These are phyloP conservation scores for Tricholoma matsutake DNA, from an alignment of 768 basidiomycete genomes.

Conservation along the genomic window DNA sequence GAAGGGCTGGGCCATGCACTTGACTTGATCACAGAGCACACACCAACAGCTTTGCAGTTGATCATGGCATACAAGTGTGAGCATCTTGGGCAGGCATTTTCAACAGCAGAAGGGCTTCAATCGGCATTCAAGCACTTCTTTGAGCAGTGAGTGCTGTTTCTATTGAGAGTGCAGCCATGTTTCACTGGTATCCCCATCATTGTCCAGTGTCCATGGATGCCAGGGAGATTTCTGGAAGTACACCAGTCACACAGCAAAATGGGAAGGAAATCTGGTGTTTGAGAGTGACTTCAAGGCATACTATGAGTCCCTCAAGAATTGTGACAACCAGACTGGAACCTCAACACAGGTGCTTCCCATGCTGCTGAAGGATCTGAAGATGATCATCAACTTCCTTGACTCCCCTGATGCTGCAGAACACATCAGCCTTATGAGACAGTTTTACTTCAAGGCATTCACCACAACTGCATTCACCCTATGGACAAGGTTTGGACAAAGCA, in stretches of 20 bases:
- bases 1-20: slow-evolving; percentile 6
- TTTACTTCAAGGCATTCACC: background rate
- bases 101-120: slow-evolving; percentile 13
- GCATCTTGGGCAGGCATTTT: slow-evolving; percentile 13
- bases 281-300: slow-evolving; percentile 16
- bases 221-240: slow-evolving; percentile 18
- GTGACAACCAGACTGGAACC: slow-evolving; percentile 10
- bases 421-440: background rate
- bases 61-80: slow-evolving; percentile 19
- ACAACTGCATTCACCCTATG: background rate
- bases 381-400: background rate
- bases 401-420: background rate
- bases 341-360: slow-evolving; percentile 17
- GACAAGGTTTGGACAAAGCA: background rate
- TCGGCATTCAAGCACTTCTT: slow-evolving; percentile 6
- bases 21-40: slow-evolving; percentile 3
- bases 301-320: slow-evolving; percentile 16
- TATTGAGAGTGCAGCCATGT: too few species aligned
- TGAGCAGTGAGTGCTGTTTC: too few species aligned
- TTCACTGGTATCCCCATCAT: background rate
- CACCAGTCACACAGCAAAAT: slow-evolving; percentile 10
- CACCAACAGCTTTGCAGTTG: background rate
- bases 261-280: slow-evolving; percentile 19
- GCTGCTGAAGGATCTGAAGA: slow-evolving; percentile 12
- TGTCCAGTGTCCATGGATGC: slow-evolving; percentile 11